Conservation (phyloP, 495 filamentous ascomycete species). For the Aspergillus nanangensis region DNA sequence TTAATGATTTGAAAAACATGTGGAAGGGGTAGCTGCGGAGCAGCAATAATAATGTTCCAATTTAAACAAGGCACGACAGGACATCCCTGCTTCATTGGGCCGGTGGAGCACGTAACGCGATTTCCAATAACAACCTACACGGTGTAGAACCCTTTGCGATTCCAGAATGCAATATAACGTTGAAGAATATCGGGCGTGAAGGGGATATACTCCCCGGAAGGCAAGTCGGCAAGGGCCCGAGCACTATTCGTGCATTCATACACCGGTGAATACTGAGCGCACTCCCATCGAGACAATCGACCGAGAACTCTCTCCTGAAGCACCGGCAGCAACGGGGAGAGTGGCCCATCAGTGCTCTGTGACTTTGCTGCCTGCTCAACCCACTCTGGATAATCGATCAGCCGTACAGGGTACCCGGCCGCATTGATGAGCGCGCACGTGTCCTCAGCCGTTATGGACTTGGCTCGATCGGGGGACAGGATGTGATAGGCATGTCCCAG, state of each 20-base stretch:
- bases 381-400: conserved; percentile 12
- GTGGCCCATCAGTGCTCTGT: not conserved
- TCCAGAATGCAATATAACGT: conserved; percentile 2
- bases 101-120: too few species aligned
- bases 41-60: too few species aligned
- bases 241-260: conserved; percentile 2
- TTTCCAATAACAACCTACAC: too few species aligned
- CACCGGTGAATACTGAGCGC: conserved; percentile 1
- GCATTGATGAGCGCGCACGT: conserved; percentile 5
- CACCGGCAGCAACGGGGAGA: conserved; percentile 8
- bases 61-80: too few species aligned
- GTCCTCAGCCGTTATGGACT: conserved; percentile 7
- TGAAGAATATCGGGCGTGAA: not conserved
- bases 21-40: too few species aligned
- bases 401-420: conserved; percentile 5
- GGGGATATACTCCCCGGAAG: not conserved
- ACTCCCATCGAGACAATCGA: conserved; percentile 4
- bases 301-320: conserved; percentile 8
- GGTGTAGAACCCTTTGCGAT: conserved; percentile 4
- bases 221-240: conserved; percentile 1
- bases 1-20: too few species aligned
- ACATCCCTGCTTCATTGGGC: too few species aligned
- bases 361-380: not conserved
- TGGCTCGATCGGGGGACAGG: not conserved
- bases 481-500: conserved; percentile 11